These are phyloP conservation scores for Fusarium fujikuroi DNA, from an alignment of 2,329 filamentous ascomycete genomes.

Conservation along the genomic window DNA sequence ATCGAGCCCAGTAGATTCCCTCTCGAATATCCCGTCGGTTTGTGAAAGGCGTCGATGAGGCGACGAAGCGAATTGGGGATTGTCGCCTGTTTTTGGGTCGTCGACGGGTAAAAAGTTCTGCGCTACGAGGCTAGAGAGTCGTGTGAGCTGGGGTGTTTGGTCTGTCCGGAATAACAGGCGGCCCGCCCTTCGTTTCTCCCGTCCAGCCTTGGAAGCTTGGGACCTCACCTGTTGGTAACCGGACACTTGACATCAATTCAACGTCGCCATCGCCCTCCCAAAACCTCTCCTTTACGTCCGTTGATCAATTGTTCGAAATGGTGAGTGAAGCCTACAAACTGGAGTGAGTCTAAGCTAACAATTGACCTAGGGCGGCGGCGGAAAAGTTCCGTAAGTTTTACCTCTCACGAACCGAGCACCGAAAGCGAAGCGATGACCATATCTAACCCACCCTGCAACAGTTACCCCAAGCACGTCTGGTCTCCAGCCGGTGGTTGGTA, in stretches of 20 bases:
- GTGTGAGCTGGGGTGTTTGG: slow-evolving; percentile 46
- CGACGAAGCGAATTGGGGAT: slow-evolving; percentile 14
- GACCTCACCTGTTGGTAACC: slow-evolving; percentile 32
- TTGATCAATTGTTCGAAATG: slow-evolving; percentile 63
- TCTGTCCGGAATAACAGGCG: slow-evolving; percentile 42
- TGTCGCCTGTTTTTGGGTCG: slow-evolving; percentile 29
- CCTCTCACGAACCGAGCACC: slow-evolving; percentile 32
- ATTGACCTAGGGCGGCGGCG: slow-evolving; percentile 76
- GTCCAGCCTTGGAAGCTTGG: slow-evolving; percentile 21
- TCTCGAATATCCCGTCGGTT: slow-evolving; percentile 26
- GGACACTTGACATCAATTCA: slow-evolving; percentile 34
- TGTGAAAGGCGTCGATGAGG: slow-evolving; percentile 24
- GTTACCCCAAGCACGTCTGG: slow-evolving; percentile 99
- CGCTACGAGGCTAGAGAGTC: slow-evolving; percentile 45
- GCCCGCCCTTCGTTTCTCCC: slow-evolving; percentile 35
- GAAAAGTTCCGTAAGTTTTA: slow-evolving; percentile 65
- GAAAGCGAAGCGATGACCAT: slow-evolving; percentile 18
- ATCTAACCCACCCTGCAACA: slow-evolving; percentile 51
- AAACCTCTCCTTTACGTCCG: slow-evolving; percentile 45
- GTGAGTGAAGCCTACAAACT: slow-evolving; percentile 51
- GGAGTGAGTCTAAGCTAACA: slow-evolving; percentile 52
- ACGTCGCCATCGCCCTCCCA: slow-evolving; percentile 47
- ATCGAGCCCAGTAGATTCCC: slow-evolving; percentile 45
- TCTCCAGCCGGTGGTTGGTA: slow-evolving; percentile 99
- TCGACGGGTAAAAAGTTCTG: slow-evolving; percentile 52